Evolutionary conservation across 1,139 yeast species (phyloP).

Genomic region (Meyerozyma guilliermondii): DNA sequence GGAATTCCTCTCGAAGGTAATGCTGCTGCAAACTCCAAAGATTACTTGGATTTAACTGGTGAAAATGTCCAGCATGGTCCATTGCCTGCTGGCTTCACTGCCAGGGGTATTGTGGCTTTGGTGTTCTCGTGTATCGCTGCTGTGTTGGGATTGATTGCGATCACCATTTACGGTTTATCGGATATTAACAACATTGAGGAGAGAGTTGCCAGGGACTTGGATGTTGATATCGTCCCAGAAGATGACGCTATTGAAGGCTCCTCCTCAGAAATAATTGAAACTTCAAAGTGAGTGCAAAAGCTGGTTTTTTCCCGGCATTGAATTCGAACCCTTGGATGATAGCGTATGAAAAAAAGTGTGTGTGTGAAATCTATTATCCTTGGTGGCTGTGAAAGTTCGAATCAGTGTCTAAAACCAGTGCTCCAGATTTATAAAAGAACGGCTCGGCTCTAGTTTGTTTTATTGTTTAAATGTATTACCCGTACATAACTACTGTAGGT

Average conservation of each 20-base stretch:
- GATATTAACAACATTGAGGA: slow-evolving; percentile 60
- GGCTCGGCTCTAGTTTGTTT: slow-evolving; percentile 12
- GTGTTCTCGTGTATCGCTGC: slow-evolving; percentile 78
- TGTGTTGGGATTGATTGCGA: slow-evolving; percentile 68
- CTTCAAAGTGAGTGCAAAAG: slow-evolving; percentile 2
- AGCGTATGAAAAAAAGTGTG: slow-evolving; percentile 3
- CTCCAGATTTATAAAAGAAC: slow-evolving; percentile 8
- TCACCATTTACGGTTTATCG: slow-evolving; percentile 72
- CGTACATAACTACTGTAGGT: too few species aligned
- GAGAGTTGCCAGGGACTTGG: slow-evolving; percentile 46
- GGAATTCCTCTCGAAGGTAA: slow-evolving; percentile 47
- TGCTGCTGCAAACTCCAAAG: slow-evolving; percentile 72
- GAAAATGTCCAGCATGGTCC: slow-evolving; percentile 59
- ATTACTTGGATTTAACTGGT: slow-evolving; percentile 65
- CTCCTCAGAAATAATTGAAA: slow-evolving; percentile 3
- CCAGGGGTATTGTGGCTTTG: slow-evolving; percentile 84
- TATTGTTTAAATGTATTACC: not conserved
- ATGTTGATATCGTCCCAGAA: slow-evolving; percentile 31
- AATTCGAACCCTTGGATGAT: not conserved
- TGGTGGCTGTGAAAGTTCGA: not conserved
- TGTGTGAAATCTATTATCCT: slow-evolving; percentile 2
- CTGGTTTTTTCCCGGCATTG: not conserved
- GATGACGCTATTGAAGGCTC: slow-evolving; percentile 17
- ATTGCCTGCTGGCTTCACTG: slow-evolving; percentile 84
- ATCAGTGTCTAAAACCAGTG: not conserved